Percentiles rank a stretch among this genome's conserved stretches.
Evolutionary conservation across 306 rosid genomes (phyloP).

Genomic region (Vigna nakashimae): DNA sequence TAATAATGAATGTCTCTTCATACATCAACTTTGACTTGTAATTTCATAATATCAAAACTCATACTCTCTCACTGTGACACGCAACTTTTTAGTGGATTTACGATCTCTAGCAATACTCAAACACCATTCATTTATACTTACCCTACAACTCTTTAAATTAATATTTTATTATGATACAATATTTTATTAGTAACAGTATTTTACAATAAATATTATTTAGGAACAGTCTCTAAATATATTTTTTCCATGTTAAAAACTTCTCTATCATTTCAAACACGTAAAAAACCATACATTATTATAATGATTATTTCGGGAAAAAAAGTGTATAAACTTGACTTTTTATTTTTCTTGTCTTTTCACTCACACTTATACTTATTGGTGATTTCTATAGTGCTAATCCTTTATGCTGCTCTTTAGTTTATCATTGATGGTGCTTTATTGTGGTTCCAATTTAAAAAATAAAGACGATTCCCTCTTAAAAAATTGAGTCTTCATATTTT

Average conservation of each 20-base stretch:
- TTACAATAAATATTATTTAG: too few species aligned
- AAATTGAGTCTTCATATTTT: too few species aligned
- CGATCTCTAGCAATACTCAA: constrained; percentile 19
- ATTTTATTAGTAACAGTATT: too few species aligned
- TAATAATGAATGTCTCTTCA: background rate
- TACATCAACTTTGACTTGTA: constrained; percentile 34
- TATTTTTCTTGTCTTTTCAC: background rate
- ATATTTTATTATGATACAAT: too few species aligned
- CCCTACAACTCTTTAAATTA: too few species aligned
- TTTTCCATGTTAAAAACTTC: background rate
- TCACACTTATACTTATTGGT: background rate
- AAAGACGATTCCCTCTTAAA: too few species aligned
- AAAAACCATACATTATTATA: background rate
- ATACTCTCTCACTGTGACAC: constrained; percentile 18
- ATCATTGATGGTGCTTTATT: too few species aligned
- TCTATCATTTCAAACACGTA: constrained; percentile 37
- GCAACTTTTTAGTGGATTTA: constrained; percentile 46
- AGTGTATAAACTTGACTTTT: too few species aligned
- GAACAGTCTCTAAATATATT: too few species aligned
- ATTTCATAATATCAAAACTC: constrained; percentile 19
- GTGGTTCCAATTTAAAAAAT: too few species aligned
- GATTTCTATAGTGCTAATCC: background rate
- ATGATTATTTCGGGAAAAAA: constrained; percentile 18
- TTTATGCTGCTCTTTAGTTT: too few species aligned
- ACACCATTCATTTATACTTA: background rate